phyloP scores from a whole-genome alignment of 2,329 filamentous ascomycete genomes.

The Ceratocystis cubensis region DNA sequence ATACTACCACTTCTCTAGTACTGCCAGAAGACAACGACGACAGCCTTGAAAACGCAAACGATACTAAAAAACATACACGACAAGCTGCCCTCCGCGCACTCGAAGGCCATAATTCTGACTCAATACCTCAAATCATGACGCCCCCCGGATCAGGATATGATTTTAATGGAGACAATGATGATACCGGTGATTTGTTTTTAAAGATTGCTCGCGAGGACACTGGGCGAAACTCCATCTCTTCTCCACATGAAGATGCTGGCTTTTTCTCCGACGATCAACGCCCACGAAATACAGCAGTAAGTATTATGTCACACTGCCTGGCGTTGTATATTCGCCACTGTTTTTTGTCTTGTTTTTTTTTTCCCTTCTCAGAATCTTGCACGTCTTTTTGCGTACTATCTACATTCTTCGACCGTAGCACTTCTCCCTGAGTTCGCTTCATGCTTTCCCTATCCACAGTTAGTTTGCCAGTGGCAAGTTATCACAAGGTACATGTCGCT shows the following conservation, averaged over 20 bases:
- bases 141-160: constrained; percentile 21
- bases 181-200: constrained; percentile 47
- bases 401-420: not conserved
- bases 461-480: not conserved
- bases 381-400: constrained; percentile 8
- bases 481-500: not conserved
- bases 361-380: constrained; percentile 17
- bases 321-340: not conserved
- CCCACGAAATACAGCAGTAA: constrained; percentile 29
- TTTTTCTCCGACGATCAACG: constrained; percentile 20
- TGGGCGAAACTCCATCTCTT: constrained; percentile 30
- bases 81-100: constrained; percentile 41
- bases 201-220: constrained; percentile 45
- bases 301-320: constrained; percentile 25
- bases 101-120: constrained; percentile 35
- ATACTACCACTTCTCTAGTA: constrained; percentile 39
- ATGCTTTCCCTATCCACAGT: not conserved
- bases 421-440: not conserved
- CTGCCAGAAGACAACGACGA: constrained; percentile 36
- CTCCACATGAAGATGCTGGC: constrained; percentile 26
- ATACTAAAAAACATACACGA: constrained; percentile 28
- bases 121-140: constrained; percentile 14
- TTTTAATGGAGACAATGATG: constrained; percentile 33
- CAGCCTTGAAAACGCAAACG: constrained; percentile 29
- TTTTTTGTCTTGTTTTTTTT: constrained; percentile 13